A percentile compares a stretch with the other conserved stretches of the same genome.
These are phyloP conservation scores for Strobilomyces dryophilus DNA, from an alignment of 768 basidiomycete genomes.

Conservation along the genomic window DNA sequence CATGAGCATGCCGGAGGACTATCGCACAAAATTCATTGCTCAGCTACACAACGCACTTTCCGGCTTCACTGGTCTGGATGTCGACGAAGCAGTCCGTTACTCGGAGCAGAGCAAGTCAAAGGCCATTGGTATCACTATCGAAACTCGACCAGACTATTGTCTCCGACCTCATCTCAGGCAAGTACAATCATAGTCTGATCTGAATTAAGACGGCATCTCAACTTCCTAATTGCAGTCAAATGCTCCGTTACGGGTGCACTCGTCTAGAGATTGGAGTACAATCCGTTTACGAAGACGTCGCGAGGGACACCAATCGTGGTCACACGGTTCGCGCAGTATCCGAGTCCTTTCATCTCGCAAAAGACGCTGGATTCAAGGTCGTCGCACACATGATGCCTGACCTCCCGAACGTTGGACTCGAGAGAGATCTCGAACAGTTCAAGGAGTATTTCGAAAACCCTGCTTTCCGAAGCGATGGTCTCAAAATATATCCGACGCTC, in stretches of 20 bases:
- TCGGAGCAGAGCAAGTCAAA: constrained; percentile 98
- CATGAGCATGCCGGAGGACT: constrained; percentile 99
- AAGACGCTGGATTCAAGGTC: constrained; percentile 99
- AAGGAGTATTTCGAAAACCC: constrained; percentile 99
- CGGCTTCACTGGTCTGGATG: constrained; percentile 87
- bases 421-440: constrained; percentile 97
- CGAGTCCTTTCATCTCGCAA: constrained; percentile 95
- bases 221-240: constrained; percentile 60
- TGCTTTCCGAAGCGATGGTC: constrained; percentile 91
- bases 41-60: constrained; percentile 96
- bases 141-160: constrained; percentile 98
- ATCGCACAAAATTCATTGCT: constrained; percentile 88
- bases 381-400: constrained; percentile 99
- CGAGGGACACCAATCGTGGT: constrained; percentile 96
- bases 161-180: constrained; percentile 92
- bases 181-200: constrained; percentile 1
- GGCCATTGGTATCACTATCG: constrained; percentile 98
- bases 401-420: constrained; percentile 94
- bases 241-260: constrained; percentile 99
- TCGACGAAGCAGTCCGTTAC: constrained; percentile 96
- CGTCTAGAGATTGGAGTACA: constrained; percentile 98
- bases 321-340: constrained; percentile 97
- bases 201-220: not conserved
- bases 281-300: constrained; percentile 98
- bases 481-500: constrained; percentile 97